Base-by-base conservation (phyloP, 2,329 filamentous ascomycete genomes). In the Phoma sp. region DNA sequence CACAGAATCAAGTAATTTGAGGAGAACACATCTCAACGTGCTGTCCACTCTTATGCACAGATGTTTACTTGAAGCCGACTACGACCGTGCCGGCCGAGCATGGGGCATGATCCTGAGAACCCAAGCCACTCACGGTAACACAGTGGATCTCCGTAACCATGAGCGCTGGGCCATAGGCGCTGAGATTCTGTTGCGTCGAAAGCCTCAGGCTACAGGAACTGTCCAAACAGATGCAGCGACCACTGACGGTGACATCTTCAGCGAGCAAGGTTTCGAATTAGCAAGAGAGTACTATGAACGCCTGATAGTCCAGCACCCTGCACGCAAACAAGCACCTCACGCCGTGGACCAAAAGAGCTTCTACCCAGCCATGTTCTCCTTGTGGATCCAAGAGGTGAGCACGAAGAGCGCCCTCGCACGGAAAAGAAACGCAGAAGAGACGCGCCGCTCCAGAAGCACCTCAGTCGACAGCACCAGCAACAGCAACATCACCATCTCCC, bases 121-220 rank as follows among this genome's bases (percentile, higher is more conserved):
- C 41, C 83, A 82, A 44, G 77, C 87, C 23, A 68, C 76, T 52
- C 86, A 85, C 30, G 63, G 65, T 3, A 72, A 75, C 42, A 76
- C 77, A 6, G 79, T 93, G 18, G 91, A 96, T 69, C 73, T 93
- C 42, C 84, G 91, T 35, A 79, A 79, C 18, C 82, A 87, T 65
- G 83, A 85, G 32, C 82, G 89, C 60, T 97, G 93, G 93, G 88
- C 88, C 11, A 82, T 96, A 39, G 92, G 91, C 0, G 91, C 90
- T 2, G 93, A 96, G 75, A 84, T 97, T 18, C 76, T 96, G 51
- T 86, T 96, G 76, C 84, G 89, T 13, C 75, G 75, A 58, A 72
- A 54, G 18, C 41, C 61, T 30, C 49, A 9, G 18, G n/a, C 36
- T n/a, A 23, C 36, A 41, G 32, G 18, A 23, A 57, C 25, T 33